Conservation (phyloP, 805 yeast species). For the Yamadazyma paraphyllophila region DNA sequence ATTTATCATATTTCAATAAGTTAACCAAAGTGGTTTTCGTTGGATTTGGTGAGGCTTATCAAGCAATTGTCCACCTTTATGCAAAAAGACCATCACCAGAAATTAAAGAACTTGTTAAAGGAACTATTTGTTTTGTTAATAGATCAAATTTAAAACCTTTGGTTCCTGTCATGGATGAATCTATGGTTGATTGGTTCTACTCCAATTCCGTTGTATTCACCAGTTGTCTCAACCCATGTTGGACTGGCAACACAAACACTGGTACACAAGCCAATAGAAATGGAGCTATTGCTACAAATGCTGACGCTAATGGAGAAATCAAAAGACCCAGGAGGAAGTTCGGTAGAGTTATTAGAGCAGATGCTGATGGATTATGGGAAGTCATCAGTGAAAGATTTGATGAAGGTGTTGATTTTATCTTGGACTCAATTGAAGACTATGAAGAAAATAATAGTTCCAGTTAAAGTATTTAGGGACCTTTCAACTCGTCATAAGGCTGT, state of each 20-base stretch:
- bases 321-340: slow-evolving; percentile 86
- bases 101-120: slow-evolving; percentile 59
- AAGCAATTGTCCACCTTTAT: slow-evolving; percentile 79
- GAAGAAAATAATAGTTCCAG: slow-evolving; percentile 10
- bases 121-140: slow-evolving; percentile 68
- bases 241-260: slow-evolving; percentile 48
- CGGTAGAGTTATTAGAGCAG: slow-evolving; percentile 81
- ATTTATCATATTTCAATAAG: slow-evolving; percentile 65
- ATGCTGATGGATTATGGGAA: slow-evolving; percentile 70
- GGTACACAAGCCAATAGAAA: slow-evolving; percentile 21
- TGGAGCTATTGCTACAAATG: slow-evolving; percentile 14
- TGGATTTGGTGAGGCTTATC: slow-evolving; percentile 88
- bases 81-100: slow-evolving; percentile 70
- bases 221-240: slow-evolving; percentile 69
- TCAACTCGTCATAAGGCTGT: background rate
- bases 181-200: slow-evolving; percentile 88
- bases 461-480: background rate
- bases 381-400: slow-evolving; percentile 78
- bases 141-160: slow-evolving; percentile 70
- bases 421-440: slow-evolving; percentile 67
- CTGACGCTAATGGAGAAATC: slow-evolving; percentile 21
- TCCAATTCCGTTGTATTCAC: slow-evolving; percentile 83
- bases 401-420: slow-evolving; percentile 80
- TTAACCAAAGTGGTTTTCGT: slow-evolving; percentile 71
- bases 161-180: slow-evolving; percentile 85